Evolutionary conservation across 2,329 filamentous ascomycete genomes (phyloP), one percentile per base, ranked within the genome.

Genomic region (Xylariaceae sp.): DNA sequence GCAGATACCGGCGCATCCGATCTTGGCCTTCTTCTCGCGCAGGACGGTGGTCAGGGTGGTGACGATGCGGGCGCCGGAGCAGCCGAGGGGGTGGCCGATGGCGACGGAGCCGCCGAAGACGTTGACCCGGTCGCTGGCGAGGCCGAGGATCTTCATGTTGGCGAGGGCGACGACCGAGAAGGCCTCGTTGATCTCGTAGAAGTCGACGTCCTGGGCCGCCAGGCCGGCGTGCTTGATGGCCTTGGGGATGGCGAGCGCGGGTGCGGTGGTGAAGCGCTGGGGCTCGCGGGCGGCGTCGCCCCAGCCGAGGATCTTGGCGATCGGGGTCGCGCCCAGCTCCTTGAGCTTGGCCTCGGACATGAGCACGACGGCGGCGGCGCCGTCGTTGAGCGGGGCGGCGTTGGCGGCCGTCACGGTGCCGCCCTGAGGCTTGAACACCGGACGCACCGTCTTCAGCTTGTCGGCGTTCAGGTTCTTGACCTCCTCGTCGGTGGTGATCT

Each of bases 121-220:
- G 79, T 99, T 99, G 73, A 99, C 93, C 78, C 92, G 96, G 57
- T 93, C 90, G 64, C 90, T 83, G 62, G 81, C 81, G 54, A 99
- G 79, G 60, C 81, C 83, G 41, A 99, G 86, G 52, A 98, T 76
- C 85, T 99, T 96, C 79, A 96, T 87, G 81, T 99, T 99, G 65
- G 95, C 93, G 50, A 99, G 84, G 40, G 95, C 91, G 62, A 99
- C 95, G 48, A 96, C 95, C 61, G 90, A 95, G 82, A 99, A 99
- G 42, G 95, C 95, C 82, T 99, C 95, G 81, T 99, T 99, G 82
- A 99, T 97, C 82, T 99, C 95, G 75, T 95, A 99, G 67, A 87
- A 95, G 70, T 98, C 93, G 56, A 99, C 83, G 57, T 90, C 82
- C 62, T 88, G 85, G 66, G 87, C 83, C 54, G 86, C 84, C 60